phyloP scores from a whole-genome alignment of 2,329 filamentous ascomycete genomes.

The Arthroderma sp. region DNA sequence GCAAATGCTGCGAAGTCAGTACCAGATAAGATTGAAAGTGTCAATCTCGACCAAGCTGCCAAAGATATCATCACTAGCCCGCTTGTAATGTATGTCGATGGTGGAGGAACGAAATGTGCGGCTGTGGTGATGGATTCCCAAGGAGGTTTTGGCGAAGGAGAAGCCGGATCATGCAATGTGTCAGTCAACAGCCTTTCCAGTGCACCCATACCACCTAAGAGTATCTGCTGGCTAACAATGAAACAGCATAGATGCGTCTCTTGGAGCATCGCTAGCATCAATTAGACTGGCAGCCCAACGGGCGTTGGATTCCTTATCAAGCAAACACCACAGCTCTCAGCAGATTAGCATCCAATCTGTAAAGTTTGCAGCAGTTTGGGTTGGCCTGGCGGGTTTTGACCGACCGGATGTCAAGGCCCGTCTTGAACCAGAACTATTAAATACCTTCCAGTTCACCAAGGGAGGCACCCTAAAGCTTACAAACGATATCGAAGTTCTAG shows the following conservation, averaged over 20 bases:
- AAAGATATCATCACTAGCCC: slow-evolving; percentile 4
- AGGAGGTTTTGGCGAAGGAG: slow-evolving; percentile 18
- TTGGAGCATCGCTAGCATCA: slow-evolving; percentile 13
- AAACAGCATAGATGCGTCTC: slow-evolving; percentile 13
- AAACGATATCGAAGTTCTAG: slow-evolving; percentile 30
- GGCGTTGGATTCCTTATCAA: slow-evolving; percentile 12
- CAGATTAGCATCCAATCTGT: not conserved
- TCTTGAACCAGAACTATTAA: slow-evolving; percentile 17
- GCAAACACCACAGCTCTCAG: not conserved
- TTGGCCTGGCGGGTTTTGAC: slow-evolving; percentile 31
- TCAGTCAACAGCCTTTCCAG: slow-evolving; percentile 13
- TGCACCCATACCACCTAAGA: too few relatives aligned
- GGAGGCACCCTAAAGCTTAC: slow-evolving; percentile 19
- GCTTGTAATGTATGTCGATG: slow-evolving; percentile 28
- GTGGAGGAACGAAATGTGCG: slow-evolving; percentile 31
- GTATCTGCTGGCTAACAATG: not conserved
- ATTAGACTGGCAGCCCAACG: slow-evolving; percentile 17
- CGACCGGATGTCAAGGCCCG: slow-evolving; percentile 18
- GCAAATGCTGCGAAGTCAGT: not conserved
- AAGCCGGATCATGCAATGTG: slow-evolving; percentile 29
- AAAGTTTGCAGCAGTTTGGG: slow-evolving; percentile 24
- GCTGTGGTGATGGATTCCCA: slow-evolving; percentile 21
- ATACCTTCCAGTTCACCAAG: slow-evolving; percentile 16
- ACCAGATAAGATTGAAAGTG: too few relatives aligned
- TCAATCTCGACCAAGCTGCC: not conserved